Evolutionary conservation across 164 flowering plant species (phyloP), one percentile per base, ranked within the genome.

Genomic region (Annona squamosa): DNA sequence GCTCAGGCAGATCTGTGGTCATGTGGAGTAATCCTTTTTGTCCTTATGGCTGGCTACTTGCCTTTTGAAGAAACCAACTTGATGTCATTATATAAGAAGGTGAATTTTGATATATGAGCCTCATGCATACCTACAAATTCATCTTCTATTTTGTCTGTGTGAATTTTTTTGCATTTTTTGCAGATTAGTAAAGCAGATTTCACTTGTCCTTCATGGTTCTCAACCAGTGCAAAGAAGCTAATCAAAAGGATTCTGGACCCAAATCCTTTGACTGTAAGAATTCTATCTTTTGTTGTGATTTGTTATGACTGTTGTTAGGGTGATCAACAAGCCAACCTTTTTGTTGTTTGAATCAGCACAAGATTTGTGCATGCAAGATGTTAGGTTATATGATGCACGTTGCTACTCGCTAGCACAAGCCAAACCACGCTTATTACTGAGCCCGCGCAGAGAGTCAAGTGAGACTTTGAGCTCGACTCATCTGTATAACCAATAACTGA

Each of bases 1-100:
- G 88, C 99, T 1, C 92, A 92, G 84, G 98, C 99, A 64, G 98
- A 94, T 78, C 81, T 94, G 13, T 94, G 98, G 98, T 94, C 98
- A 12, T 94, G 98, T 72, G 98, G 97, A 76, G 98, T 94, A 47
- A 92, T 94, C 72, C 91, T 94, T 76, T 94, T 84, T 78, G 97
- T 94, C 48, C 89, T 94, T 68, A 87, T 94, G 97, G 98, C 97
- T 67, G 98, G 98, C 13, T 94, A 88, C 79, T 80, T 94, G 81
- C 98, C 98, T 68, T 91, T 94, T 77, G 98, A 94, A 74, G 98
- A 94, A 46, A 79, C 97, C 70, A 94, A 94, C 79, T 89, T 94
- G 45, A 80, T 81, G 88, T 75, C 85, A 44, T 77, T 94, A 46
- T 94, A 92, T 74, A 92, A 94, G 83, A 94, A 92, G 97, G 97